A percentile compares a stretch with the other conserved stretches of the same genome.
phyloP scores from a whole-genome alignment of 768 basidiomycete genomes.

The Boletus vermiculosoides region DNA sequence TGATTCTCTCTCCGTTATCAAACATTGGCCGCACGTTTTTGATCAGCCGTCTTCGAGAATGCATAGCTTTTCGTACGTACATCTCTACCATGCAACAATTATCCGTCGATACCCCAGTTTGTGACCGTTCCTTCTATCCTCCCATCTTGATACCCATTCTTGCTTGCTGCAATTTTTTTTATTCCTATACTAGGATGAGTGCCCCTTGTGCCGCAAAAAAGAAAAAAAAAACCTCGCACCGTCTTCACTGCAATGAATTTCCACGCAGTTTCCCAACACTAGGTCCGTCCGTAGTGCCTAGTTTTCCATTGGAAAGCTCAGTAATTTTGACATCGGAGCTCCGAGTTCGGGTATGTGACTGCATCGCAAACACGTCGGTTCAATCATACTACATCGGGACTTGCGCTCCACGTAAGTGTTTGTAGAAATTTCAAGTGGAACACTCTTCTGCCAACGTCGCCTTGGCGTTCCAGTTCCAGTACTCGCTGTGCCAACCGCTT shows the following conservation, averaged over 20 bases:
- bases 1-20: not conserved
- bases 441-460: not conserved
- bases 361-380: not conserved
- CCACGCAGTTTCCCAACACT: not conserved
- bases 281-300: not conserved
- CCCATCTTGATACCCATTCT: not conserved
- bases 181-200: not conserved
- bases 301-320: not conserved
- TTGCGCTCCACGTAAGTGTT: not conserved
- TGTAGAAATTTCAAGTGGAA: not conserved
- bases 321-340: no score
- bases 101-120: not conserved
- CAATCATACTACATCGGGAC: no score
- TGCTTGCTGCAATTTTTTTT: not conserved
- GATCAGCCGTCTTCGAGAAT: no score
- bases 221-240: not conserved
- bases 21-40: not conserved
- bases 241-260: not conserved
- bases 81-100: not conserved
- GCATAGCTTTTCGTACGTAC: not conserved
- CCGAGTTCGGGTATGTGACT: not conserved
- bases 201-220: not conserved
- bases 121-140: no score
- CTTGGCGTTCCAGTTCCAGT: not conserved
- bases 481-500: not conserved